Conservation (phyloP, 345 rosid genomes). For the Euphorbia peplus region DNA sequence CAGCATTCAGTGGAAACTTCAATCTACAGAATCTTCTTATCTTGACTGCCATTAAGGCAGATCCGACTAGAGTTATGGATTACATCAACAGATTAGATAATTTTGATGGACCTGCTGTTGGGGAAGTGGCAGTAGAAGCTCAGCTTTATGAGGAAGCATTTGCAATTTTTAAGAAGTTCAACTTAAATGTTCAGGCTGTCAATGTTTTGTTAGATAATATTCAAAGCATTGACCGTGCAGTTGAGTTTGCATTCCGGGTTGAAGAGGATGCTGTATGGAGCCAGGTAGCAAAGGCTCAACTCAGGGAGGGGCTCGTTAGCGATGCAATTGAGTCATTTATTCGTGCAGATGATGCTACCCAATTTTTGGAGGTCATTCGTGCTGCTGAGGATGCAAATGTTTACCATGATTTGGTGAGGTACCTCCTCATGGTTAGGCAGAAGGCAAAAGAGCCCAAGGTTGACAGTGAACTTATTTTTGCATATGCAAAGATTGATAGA, state of each 20-base stretch:
- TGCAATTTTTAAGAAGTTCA: conserved; percentile 81
- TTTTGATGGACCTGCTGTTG: conserved; percentile 98
- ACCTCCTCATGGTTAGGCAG: conserved; percentile 97
- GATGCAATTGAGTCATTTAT: conserved; percentile 96
- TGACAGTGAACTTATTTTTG: conserved; percentile 81
- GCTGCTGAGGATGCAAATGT: conserved; percentile 72
- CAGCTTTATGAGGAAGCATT: conserved; percentile 83
- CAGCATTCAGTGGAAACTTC: conserved; percentile 96
- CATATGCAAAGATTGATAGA: conserved; percentile 96
- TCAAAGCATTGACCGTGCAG: conserved; percentile 76
- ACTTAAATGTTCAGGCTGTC: conserved; percentile 73
- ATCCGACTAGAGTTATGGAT: conserved; percentile 96
- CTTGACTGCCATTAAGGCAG: conserved; percentile 94
- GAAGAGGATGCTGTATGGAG: conserved; percentile 99
- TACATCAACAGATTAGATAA: conserved; percentile 90
- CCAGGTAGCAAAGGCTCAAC: conserved; percentile 94
- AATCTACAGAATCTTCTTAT: conserved; percentile 96
- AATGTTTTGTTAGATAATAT: conserved; percentile 66
- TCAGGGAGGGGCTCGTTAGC: conserved; percentile 89
- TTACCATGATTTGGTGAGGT: conserved; percentile 87
- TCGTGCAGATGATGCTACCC: conserved; percentile 89
- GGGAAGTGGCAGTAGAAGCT: conserved; percentile 93
- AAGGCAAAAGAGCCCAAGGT: conserved; percentile 93
- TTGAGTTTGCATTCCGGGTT: conserved; percentile 94
- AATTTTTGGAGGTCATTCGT: conserved; percentile 72